Evolutionary conservation across 2,329 filamentous ascomycete species (phyloP), one percentile per base, ranked within the genome.

Genomic region (Beauveria pseudobassiana): DNA sequence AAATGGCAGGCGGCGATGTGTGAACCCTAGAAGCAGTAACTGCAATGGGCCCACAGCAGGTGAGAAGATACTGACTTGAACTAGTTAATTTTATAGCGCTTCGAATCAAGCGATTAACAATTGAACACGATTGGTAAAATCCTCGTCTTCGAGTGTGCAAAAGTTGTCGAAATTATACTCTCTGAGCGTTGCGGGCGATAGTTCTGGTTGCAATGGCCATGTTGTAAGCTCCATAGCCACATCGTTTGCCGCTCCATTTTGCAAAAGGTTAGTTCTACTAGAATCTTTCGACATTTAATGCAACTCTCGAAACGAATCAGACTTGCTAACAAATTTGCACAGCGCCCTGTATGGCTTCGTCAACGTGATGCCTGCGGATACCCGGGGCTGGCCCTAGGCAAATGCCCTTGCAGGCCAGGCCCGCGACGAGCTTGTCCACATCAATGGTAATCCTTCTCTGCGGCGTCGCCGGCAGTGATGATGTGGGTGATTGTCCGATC

Each of bases 311-410:
- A 34, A 34, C 5, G 1, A 14, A 14, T 34, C 12, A 34, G 30
- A 3, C 26, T 18, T 16, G 4, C 24, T 22, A 28, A 14, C 12
- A 53, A 10, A 51, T 30, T 16, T 57, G 52, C 18, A 62, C 61
- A 20, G 61, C 61, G 18, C 59, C 61, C 14, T 57, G 61, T 30
- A 62, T 62, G 5, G 61, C 61, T 22, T 62, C 54, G 54, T 62
- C 61, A n/a, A 62, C 54, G 7, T 48, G 53, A 40, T 58, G 26
- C 24, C 54, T 51, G 22, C 61, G 53, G 14, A 62, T 62, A 14
- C 61, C 61, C 1, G 61, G 54, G n/a, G 53, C 61, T 40, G 61
- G 61, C 22, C 61, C 61, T 6, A 62, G 55, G 49, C 61, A 62
- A 12, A 58, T 40, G 7, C 30, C 42, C 16, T 55, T 52, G 20